Evolutionary conservation across 2,329 filamentous ascomycete genomes (phyloP), one percentile per base, ranked within the genome.

Genomic region (Apiospora kogelbergensis): DNA sequence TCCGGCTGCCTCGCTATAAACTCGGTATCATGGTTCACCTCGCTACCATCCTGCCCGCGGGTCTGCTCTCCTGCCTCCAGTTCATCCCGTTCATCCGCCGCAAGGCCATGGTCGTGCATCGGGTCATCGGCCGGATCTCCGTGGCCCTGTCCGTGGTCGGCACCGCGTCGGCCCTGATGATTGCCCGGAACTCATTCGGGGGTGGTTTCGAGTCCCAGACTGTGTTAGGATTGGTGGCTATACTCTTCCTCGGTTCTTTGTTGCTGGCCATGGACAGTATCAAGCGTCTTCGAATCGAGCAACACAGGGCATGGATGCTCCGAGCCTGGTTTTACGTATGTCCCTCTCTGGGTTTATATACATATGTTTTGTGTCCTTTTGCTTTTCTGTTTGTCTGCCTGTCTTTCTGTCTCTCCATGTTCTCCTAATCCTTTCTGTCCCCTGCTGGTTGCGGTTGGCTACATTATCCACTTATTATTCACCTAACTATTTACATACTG

Each of bases 281-380:
- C 76, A 89, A 87, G 75, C 79, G 81, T 2, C 76, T 90, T 1
- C 88, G 90, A 73, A 87, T 92, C 65, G 87, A 90, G 41, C 84
- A 90, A 73, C 89, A 91, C 70, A 82, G 89, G 1, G 86, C 86
- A 2, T 91, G 88, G 88, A 91, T 90, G 88, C 73, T 91, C 40
- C 77, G 89, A 26, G 81, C 84, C 9, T 86, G 84, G 84, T 78
- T 84, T 46, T 84, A 84, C 70, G 81, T 84, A 70, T 68, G 81
- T 15, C 1, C 13, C 40, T 15, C 40, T 37, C 46, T 7, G 7
- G 17, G 26, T 10, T n/a, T n/a, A n/a, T n/a, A n/a, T n/a, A n/a
- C n/a, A n/a, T n/a, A n/a, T n/a, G n/a, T n/a, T n/a, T n/a, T n/a
- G n/a, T n/a, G n/a, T n/a, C n/a, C n/a, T n/a, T n/a, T n/a, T n/a